phyloP scores from a whole-genome alignment of 345 rosid genomes.

The Camelina laxa region DNA sequence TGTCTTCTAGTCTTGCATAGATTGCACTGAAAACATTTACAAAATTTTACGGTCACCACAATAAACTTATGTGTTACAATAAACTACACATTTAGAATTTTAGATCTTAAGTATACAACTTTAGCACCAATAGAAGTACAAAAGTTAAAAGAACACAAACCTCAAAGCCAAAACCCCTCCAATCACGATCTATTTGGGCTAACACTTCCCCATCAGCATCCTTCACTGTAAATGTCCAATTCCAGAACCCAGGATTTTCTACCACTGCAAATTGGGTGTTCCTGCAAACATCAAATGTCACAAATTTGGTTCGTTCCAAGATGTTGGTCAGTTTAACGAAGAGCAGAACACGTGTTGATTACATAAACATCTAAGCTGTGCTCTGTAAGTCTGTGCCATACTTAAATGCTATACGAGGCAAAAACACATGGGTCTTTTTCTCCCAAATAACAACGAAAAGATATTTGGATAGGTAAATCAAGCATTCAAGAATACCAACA shows the following conservation, averaged over 20 bases:
- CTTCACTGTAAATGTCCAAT: constrained; percentile 96
- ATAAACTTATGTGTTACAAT: neutral
- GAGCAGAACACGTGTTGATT: constrained; percentile 1
- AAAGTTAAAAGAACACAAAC: constrained; percentile 40
- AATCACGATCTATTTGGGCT: constrained; percentile 89
- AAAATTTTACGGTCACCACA: neutral
- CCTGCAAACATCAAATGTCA: constrained; percentile 47
- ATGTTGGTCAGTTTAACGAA: neutral
- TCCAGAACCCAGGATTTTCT: constrained; percentile 96
- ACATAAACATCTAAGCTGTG: constrained; percentile 11
- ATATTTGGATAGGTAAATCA: constrained; percentile 5
- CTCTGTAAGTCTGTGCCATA: neutral
- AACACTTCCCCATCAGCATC: constrained; percentile 76
- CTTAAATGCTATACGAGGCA: neutral
- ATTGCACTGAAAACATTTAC: constrained; percentile 13
- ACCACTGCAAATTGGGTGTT: constrained; percentile 89
- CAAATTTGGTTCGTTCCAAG: neutral
- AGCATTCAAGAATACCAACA: neutral
- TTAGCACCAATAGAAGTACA: neutral
- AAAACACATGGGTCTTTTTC: neutral
- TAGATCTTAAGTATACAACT: neutral
- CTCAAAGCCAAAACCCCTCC: constrained; percentile 99
- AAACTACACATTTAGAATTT: neutral
- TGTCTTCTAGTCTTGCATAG: neutral
- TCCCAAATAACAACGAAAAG: neutral